Percentiles rank a stretch among this genome's conserved stretches.
These are phyloP conservation scores for Arthrocladium fulminans DNA, from an alignment of 2,329 filamentous ascomycete genomes.

Conservation along the genomic window DNA sequence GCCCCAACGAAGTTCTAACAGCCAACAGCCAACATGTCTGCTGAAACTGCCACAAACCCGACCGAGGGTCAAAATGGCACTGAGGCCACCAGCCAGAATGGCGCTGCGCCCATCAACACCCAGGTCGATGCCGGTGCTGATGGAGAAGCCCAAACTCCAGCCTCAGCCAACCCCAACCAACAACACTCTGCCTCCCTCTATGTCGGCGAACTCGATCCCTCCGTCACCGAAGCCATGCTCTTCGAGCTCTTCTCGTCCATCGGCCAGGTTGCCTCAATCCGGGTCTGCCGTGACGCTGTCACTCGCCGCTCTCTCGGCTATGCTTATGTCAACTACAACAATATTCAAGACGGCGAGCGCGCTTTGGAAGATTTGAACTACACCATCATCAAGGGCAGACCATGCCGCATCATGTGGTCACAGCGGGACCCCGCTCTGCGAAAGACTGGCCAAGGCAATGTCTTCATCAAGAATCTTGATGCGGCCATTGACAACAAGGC, in stretches of 20 bases:
- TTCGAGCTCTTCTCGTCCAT: conserved; percentile 99
- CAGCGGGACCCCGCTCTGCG: conserved; percentile 97
- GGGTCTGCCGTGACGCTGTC: conserved; percentile 98
- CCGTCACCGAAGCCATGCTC: conserved; percentile 98
- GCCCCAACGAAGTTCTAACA: conserved; percentile 41
- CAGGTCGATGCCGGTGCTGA: conserved; percentile 34
- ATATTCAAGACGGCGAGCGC: conserved; percentile 90
- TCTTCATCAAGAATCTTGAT: conserved; percentile 99
- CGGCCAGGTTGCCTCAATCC: conserved; percentile 95
- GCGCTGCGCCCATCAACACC: conserved; percentile 58
- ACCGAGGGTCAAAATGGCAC: conserved; percentile 60
- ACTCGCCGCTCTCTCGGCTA: conserved; percentile 98
- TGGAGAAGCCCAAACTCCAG: conserved; percentile 47
- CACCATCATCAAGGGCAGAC: conserved; percentile 96
- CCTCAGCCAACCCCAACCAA: conserved; percentile 61
- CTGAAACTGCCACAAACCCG: conserved; percentile 65
- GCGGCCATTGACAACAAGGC: conserved; percentile 99
- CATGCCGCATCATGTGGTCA: conserved; percentile 99
- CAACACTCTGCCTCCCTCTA: conserved; percentile 97
- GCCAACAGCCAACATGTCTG: conserved; percentile 64
- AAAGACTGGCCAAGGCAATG: conserved; percentile 98
- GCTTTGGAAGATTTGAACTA: conserved; percentile 99
- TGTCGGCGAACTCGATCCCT: conserved; percentile 94
- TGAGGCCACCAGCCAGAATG: conserved; percentile 32
- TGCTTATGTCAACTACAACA: conserved; percentile 99